Percentiles rank a stretch among this genome's conserved stretches.
phyloP scores from a whole-genome alignment of 164 flowering plant genomes.

The Annona squamosa region DNA sequence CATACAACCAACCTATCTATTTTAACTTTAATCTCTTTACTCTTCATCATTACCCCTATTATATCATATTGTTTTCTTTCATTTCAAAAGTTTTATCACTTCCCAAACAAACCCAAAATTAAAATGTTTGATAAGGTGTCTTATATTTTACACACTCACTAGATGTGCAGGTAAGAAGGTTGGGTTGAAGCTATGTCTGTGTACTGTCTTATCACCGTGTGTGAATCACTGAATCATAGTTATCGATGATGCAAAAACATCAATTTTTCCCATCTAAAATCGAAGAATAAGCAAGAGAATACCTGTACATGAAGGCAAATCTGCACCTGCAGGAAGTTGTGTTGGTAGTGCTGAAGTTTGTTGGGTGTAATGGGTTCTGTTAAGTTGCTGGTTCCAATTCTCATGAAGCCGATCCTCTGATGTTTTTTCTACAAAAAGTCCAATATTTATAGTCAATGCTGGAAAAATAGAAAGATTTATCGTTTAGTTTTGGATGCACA shows the following conservation, averaged over 20 bases:
- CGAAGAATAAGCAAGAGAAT: slow-evolving; percentile 1
- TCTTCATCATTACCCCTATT: too few relatives aligned
- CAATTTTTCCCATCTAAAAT: background rate
- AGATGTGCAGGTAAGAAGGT: too few relatives aligned
- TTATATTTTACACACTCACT: too few relatives aligned
- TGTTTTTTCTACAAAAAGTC: slow-evolving; percentile 36
- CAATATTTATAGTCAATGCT: background rate
- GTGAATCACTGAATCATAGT: background rate
- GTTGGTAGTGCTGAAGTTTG: slow-evolving; percentile 49
- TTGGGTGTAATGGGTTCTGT: slow-evolving; percentile 34
- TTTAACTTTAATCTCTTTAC: too few relatives aligned
- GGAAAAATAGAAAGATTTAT: background rate
- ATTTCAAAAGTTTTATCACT: too few relatives aligned
- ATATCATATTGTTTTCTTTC: too few relatives aligned
- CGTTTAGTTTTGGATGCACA: background rate
- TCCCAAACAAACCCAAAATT: too few relatives aligned
- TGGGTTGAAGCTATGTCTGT: too few relatives aligned
- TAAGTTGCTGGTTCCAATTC: slow-evolving; percentile 37
- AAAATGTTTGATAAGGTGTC: too few relatives aligned
- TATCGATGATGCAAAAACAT: background rate
- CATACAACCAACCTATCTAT: too few relatives aligned
- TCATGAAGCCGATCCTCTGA: slow-evolving; percentile 43
- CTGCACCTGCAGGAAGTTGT: slow-evolving; percentile 82
- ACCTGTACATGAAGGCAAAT: slow-evolving; percentile 84
- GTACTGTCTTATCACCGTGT: background rate